Evolutionary conservation across 371 early-diverging fungal species (phyloP).

Genomic region (Syncephalis plumigaleata): DNA sequence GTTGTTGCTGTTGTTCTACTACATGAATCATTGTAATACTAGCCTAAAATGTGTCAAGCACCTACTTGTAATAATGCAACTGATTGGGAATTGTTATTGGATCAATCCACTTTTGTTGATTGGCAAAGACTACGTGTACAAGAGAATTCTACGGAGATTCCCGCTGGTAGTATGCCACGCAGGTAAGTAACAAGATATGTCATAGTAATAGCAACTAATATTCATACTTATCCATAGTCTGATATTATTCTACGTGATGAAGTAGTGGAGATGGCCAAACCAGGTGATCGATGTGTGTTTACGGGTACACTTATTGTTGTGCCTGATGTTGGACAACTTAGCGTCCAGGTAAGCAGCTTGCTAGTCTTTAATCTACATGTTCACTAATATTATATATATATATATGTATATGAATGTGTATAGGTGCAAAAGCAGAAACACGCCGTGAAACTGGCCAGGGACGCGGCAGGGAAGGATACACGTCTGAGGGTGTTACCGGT

Average conservation of each 20-base stretch:
- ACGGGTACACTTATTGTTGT: conserved; percentile 92
- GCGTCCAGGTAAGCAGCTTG: conserved; percentile 33
- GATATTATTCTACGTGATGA: conserved; percentile 96
- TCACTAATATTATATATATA: not conserved
- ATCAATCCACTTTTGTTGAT: conserved; percentile 85
- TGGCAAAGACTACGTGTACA: conserved; percentile 98
- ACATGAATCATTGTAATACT: not conserved
- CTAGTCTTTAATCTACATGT: not conserved
- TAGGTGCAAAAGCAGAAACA: conserved; percentile 31
- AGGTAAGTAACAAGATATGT: conserved; percentile 24
- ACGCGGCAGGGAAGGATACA: conserved; percentile 40
- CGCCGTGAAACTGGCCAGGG: conserved; percentile 35
- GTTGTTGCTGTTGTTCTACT: conserved; percentile 4
- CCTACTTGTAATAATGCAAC: conserved; percentile 66
- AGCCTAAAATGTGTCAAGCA: conserved; percentile 89
- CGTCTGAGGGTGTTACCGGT: conserved; percentile 72
- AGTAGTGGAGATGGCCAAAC: conserved; percentile 90
- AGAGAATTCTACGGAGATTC: conserved; percentile 95
- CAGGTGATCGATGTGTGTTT: conserved; percentile 89
- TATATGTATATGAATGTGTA: not conserved
- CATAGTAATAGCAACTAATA: not conserved
- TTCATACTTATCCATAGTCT: conserved; percentile 25
- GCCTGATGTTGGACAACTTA: conserved; percentile 80
- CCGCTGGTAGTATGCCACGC: conserved; percentile 96
- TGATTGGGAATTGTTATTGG: conserved; percentile 68